Evolutionary conservation across 2,329 filamentous ascomycete genomes (phyloP).

Genomic region (Sphaceloma murrayae): DNA sequence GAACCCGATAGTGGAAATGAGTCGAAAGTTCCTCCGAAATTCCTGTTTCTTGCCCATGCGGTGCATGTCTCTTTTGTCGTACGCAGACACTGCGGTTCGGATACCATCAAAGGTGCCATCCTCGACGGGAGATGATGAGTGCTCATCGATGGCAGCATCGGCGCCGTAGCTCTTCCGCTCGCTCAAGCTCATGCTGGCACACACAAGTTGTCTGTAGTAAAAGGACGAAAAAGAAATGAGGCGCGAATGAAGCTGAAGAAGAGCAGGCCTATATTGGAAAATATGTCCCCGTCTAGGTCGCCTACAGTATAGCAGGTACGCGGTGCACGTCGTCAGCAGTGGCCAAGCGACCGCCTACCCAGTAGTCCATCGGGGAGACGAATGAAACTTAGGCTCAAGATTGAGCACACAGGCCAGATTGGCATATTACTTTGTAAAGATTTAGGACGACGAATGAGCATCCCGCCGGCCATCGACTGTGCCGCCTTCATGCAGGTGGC

Average conservation of each 20-base stretch:
- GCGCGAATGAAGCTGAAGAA: not conserved
- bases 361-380: not conserved
- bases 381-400: constrained; percentile 6
- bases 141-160: constrained; percentile 4
- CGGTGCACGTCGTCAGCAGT: constrained; percentile 2
- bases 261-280: not conserved
- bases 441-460: constrained; percentile 8
- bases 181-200: not conserved
- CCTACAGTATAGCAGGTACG: not conserved
- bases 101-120: constrained; percentile 12
- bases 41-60: constrained; percentile 44
- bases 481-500: constrained; percentile 4
- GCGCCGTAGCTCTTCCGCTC: constrained; percentile 1
- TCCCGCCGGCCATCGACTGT: not conserved
- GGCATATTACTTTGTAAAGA: constrained; percentile 9
- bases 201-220: not conserved
- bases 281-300: not conserved
- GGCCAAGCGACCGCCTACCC: constrained; percentile 1
- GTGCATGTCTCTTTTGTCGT: constrained; percentile 32
- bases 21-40: constrained; percentile 39
- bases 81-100: constrained; percentile 4
- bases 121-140: not conserved
- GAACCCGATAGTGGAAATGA: constrained; percentile 39
- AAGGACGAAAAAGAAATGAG: constrained; percentile 9
- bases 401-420: not conserved